Conservation (phyloP, 306 rosid species). For the Macrotyloma uniflorum region DNA sequence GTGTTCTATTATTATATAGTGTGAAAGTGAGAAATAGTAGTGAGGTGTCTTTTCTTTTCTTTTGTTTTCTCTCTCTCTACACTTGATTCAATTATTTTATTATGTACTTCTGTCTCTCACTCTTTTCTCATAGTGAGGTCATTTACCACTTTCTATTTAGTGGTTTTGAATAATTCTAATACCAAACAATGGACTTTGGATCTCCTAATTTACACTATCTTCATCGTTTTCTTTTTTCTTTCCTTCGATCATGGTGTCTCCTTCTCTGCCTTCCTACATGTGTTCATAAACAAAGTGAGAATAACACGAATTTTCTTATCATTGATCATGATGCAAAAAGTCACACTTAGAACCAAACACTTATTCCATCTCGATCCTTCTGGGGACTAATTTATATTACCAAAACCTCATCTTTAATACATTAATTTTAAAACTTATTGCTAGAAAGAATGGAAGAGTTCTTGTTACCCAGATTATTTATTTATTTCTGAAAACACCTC, state of each 20-base stretch:
- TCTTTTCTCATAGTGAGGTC: slow-evolving; percentile 52
- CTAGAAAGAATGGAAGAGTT: no score
- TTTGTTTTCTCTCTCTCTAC: not conserved
- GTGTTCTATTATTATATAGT: slow-evolving; percentile 35
- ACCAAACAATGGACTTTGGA: slow-evolving; percentile 31
- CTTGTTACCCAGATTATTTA: no score
- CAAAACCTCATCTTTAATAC: not conserved
- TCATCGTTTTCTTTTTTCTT: slow-evolving; percentile 28
- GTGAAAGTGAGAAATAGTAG: slow-evolving; percentile 26
- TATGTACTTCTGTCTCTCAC: not conserved
- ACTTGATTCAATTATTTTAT: not conserved
- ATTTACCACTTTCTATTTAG: slow-evolving; percentile 43
- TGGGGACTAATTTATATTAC: not conserved
- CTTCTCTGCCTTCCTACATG: slow-evolving; percentile 46
- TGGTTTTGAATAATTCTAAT: slow-evolving; percentile 40
- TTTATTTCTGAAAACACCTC: no score
- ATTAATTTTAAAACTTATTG: no score
- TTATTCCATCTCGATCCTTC: slow-evolving; percentile 34
- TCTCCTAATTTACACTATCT: slow-evolving; percentile 31
- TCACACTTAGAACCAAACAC: not conserved
- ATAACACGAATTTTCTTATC: slow-evolving; percentile 36
- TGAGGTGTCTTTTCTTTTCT: slow-evolving; percentile 15
- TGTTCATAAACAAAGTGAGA: slow-evolving; percentile 36
- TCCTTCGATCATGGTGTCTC: slow-evolving; percentile 54
- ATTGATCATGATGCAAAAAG: slow-evolving; percentile 45